These are phyloP conservation scores for Alternaria brassicicola DNA, from an alignment of 2,329 filamentous ascomycete genomes.

Conservation along the genomic window DNA sequence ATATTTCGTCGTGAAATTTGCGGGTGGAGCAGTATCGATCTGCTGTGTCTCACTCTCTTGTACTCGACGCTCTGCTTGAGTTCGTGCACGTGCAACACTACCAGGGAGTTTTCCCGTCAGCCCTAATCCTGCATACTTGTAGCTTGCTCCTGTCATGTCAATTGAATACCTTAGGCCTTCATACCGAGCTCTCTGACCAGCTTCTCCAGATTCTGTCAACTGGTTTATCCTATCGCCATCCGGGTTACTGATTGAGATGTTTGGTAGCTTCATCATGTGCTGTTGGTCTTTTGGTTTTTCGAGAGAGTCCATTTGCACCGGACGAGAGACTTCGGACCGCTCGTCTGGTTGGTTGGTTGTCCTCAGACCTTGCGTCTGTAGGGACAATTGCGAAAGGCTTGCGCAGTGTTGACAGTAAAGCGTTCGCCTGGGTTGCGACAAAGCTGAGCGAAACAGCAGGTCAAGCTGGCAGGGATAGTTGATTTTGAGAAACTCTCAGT, in stretches of 20 bases:
- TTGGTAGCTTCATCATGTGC: not conserved
- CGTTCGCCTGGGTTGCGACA: not conserved
- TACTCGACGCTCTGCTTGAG: conserved; percentile 3
- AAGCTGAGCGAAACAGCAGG: not conserved
- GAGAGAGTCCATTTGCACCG: not conserved
- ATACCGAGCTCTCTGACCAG: not conserved
- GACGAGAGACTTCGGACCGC: not conserved
- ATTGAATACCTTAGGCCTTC: not conserved
- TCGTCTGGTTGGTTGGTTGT: not conserved
- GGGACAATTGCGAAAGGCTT: not conserved
- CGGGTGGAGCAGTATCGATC: not conserved
- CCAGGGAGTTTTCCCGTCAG: conserved; percentile 5
- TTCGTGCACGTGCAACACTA: conserved; percentile 7
- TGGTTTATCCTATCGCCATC: not conserved
- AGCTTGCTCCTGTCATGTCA: not conserved
- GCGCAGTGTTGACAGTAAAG: not conserved
- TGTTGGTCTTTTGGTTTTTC: not conserved
- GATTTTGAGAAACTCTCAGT: not conserved
- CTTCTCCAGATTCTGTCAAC: not conserved
- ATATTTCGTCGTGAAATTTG: not conserved
- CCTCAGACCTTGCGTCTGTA: not conserved
- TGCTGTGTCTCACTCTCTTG: not conserved
- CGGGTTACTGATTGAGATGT: not conserved
- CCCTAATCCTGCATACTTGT: conserved; percentile 1
- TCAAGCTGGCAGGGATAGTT: not conserved